Evolutionary conservation across 2,329 filamentous ascomycete genomes (phyloP), one percentile per base, ranked within the genome.

Genomic region (Talaromyces sp.): DNA sequence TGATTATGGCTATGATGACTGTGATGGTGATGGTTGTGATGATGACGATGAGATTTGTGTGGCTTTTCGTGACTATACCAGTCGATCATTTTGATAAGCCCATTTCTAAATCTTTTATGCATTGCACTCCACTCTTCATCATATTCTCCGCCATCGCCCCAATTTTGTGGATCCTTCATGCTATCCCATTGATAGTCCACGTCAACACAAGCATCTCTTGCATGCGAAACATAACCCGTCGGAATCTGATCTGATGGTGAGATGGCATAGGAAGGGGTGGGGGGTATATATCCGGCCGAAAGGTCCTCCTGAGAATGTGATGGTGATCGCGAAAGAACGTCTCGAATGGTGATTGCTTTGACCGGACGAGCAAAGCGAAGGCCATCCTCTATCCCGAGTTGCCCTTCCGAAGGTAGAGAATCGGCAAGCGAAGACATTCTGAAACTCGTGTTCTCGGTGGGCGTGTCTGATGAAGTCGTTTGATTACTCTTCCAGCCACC

Each of bases 161-260:
- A 98, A 68, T 89, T 83, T 50, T 92, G 84, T 0, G 91, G 87
- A 2, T 85, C 81, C 14, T 90, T 86, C 84, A 93, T 94, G 66
- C 93, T 97, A 73, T 99, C 93, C 94, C 95, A 99, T 71, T 94
- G 90, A 72, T 92, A 96, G 77, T 99, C 95, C n/a, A 97, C 85
- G 60, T 90, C 85, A 5, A 91, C 84, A 73, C 93, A 98, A 13
- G 90, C 87, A 74, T 98, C 92, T 67, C 93, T 87, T 9, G 94
- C 94, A 78, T 99, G 95, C 0, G 92, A 87, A 19, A 97, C 91
- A 74, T 96, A 96, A 2, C 94, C 95, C 2, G 87, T 82, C 0
- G 95, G 95, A 65, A 98, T 97, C 8, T 89, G 88, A 52, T 92
- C 89, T 8, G 89, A 89, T 8, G 86, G 84, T 0, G 91, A 94